These are phyloP conservation scores for Melastoma candidum DNA, from an alignment of 441 rosid species.

Conservation along the genomic window DNA sequence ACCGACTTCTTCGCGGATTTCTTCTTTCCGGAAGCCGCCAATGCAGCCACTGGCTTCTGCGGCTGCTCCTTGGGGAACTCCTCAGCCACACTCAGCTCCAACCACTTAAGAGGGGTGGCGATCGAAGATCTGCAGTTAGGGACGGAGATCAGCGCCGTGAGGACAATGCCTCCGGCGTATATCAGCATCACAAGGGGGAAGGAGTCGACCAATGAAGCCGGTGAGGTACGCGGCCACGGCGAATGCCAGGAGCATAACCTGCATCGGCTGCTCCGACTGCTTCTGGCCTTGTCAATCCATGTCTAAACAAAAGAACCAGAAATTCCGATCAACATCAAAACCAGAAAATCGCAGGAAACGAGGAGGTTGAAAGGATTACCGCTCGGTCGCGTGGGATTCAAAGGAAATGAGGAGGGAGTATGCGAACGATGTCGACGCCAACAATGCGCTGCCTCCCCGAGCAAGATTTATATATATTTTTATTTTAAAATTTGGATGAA, in stretches of 20 bases:
- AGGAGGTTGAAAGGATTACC: too few relatives aligned
- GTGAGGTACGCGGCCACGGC: constrained; percentile 40
- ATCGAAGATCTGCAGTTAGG: constrained; percentile 85
- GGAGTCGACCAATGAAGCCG: constrained; percentile 45
- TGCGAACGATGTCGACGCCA: too few relatives aligned
- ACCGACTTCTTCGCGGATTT: constrained; percentile 53
- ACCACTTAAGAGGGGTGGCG: constrained; percentile 72
- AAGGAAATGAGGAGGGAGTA: too few relatives aligned
- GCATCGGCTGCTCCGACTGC: constrained; percentile 90
- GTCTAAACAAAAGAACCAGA: constrained; percentile 14
- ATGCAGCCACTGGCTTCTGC: constrained; percentile 11
- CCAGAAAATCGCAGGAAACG: background rate
- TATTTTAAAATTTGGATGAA: too few relatives aligned
- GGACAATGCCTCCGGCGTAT: constrained; percentile 61
- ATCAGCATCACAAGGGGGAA: constrained; percentile 63
- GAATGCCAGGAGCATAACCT: constrained; percentile 52
- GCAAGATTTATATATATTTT: too few relatives aligned
- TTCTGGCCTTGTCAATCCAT: constrained; percentile 99
- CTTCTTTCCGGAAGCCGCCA: constrained; percentile 36
- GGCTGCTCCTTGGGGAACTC: constrained; percentile 72
- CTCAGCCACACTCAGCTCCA: constrained; percentile 70
- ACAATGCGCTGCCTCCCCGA: too few relatives aligned
- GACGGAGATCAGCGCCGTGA: constrained; percentile 59
- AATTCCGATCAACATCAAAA: background rate
- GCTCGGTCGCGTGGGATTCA: too few relatives aligned